Evolutionary conservation across 1,284 basidiomycete species (phyloP).

Genomic region (Ceratobasidium theobromae): DNA sequence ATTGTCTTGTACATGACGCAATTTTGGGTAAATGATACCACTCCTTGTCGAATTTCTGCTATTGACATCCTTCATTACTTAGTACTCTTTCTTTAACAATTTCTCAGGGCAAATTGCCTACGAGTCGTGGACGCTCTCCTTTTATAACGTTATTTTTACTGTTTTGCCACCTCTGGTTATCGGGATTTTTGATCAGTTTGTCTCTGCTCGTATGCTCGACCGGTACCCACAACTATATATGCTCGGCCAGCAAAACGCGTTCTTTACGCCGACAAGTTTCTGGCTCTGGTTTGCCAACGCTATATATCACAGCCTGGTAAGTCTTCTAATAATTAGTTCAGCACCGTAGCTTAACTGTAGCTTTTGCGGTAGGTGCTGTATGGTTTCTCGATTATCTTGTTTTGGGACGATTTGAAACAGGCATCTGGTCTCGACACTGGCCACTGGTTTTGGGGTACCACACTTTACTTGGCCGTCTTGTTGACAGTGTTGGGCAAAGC

Average conservation of each 20-base stretch:
- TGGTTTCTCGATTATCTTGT: slow-evolving; percentile 85
- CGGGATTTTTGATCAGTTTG: slow-evolving; percentile 97
- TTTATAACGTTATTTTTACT: slow-evolving; percentile 93
- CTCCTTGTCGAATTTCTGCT: neutral
- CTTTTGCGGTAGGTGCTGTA: slow-evolving; percentile 67
- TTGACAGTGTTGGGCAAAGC: slow-evolving; percentile 97
- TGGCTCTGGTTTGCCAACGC: slow-evolving; percentile 97
- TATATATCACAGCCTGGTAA: slow-evolving; percentile 86
- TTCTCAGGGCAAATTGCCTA: slow-evolving; percentile 98
- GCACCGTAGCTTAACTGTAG: neutral
- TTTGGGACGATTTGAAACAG: slow-evolving; percentile 88
- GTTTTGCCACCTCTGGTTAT: slow-evolving; percentile 96
- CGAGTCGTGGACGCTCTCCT: slow-evolving; percentile 96
- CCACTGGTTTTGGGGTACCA: slow-evolving; percentile 98
- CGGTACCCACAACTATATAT: slow-evolving; percentile 96
- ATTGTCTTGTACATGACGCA: slow-evolving; percentile 97
- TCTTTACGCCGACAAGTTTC: slow-evolving; percentile 89
- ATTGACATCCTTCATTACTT: slow-evolving; percentile 3
- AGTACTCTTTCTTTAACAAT: slow-evolving; percentile 98
- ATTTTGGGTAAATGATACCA: slow-evolving; percentile 82
- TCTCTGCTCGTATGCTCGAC: slow-evolving; percentile 94
- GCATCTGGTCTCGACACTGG: slow-evolving; percentile 80
- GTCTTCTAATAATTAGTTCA: slow-evolving; percentile 42
- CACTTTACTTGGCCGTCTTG: slow-evolving; percentile 88
- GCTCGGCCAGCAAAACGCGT: slow-evolving; percentile 87